Conservation (phyloP, 345 rosid genomes). For the Theobroma cacao region DNA sequence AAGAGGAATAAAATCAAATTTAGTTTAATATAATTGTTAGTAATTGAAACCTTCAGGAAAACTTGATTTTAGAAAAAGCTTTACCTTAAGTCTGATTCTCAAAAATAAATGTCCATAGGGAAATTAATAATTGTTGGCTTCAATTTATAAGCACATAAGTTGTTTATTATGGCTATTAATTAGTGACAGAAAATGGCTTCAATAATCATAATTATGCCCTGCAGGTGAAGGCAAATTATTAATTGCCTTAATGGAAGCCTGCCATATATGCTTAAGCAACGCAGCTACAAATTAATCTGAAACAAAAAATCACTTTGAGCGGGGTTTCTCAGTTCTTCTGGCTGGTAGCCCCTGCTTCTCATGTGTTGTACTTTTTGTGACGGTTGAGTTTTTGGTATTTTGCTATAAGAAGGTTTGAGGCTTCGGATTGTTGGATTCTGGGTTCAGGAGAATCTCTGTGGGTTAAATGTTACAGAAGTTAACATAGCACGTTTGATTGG, state of each 20-base stretch:
- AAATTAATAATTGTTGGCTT: no score
- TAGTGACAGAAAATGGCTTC: no score
- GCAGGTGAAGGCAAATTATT: background rate
- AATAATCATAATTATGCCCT: no score
- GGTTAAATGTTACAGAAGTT: background rate
- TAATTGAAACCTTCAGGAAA: no score
- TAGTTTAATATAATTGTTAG: no score
- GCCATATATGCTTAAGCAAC: background rate
- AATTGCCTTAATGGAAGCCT: background rate
- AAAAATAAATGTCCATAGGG: no score
- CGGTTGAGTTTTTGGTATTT: background rate
- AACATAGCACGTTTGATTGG: background rate
- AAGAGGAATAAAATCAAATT: no score
- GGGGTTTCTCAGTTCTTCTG: background rate
- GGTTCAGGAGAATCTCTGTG: background rate
- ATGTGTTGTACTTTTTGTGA: background rate
- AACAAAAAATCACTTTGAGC: background rate
- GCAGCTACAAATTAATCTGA: no score
- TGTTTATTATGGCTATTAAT: no score
- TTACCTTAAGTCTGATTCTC: no score
- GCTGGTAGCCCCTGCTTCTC: background rate
- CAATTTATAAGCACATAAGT: no score
- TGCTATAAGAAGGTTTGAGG: background rate
- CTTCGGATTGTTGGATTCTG: background rate
- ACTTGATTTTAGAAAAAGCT: no score